A percentile compares a stretch with the other conserved stretches of the same genome.
Evolutionary conservation across 352 stramenopile species (phyloP).

Genomic region (Globisporangium paroecandrum): DNA sequence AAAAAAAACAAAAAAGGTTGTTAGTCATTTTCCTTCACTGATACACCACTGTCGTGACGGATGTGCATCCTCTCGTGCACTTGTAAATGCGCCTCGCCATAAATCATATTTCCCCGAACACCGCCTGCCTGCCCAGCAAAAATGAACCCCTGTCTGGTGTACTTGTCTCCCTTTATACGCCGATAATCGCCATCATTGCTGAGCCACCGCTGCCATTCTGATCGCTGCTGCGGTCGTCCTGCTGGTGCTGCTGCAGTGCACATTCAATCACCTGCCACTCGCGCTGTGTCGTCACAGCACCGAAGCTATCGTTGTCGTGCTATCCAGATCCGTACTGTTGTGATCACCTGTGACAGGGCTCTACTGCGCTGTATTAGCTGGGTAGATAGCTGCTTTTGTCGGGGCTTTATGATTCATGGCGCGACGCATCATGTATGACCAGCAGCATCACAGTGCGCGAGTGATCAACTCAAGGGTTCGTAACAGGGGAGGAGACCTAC

Average conservation of each 20-base stretch:
- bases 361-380: background rate
- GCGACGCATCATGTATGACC: background rate
- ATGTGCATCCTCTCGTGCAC: background rate
- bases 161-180: background rate
- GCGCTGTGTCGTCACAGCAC: background rate
- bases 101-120: background rate
- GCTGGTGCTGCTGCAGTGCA: background rate
- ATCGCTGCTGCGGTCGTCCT: background rate
- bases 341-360: background rate
- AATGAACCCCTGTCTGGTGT: background rate
- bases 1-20: background rate
- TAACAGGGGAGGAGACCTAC: constrained; percentile 37
- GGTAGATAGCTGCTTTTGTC: background rate
- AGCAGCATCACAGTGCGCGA: no score
- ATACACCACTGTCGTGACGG: no score
- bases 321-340: background rate
- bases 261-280: background rate
- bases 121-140: background rate
- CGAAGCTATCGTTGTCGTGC: background rate
- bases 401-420: constrained; percentile 2
- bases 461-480: background rate
- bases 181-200: background rate
- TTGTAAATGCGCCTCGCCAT: background rate
- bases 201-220: background rate
- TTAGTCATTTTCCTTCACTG: background rate